Evolutionary conservation across 129 eudicot genomes (phyloP).

Genomic region (Helianthus annuus): DNA sequence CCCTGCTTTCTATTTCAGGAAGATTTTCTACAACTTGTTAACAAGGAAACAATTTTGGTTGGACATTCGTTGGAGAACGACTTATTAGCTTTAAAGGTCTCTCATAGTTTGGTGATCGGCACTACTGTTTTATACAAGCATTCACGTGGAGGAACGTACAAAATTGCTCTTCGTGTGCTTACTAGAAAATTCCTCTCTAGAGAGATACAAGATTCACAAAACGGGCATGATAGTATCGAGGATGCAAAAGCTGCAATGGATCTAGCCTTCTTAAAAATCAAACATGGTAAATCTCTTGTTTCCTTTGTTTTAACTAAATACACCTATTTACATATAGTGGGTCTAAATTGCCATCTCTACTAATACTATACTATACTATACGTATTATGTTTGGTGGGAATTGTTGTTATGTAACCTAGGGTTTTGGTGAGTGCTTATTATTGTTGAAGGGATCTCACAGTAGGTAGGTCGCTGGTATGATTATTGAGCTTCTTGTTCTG

Average conservation of each 20-base stretch:
- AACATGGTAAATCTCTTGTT: constrained; percentile 52
- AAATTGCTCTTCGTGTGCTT: constrained; percentile 88
- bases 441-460: no score
- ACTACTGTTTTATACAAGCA: constrained; percentile 85
- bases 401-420: no score
- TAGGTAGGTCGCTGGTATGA: not conserved
- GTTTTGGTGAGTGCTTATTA: no score
- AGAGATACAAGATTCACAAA: constrained; percentile 81
- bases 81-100: constrained; percentile 75
- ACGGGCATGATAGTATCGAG: constrained; percentile 93
- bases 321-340: no score
- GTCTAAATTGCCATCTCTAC: no score
- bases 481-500: not conserved
- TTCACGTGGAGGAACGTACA: constrained; percentile 84
- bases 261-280: constrained; percentile 69
- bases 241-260: constrained; percentile 98
- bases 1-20: constrained; percentile 56
- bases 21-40: constrained; percentile 65
- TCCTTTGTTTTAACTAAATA: not conserved
- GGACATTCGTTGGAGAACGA: constrained; percentile 98
- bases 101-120: constrained; percentile 81
- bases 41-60: constrained; percentile 83
- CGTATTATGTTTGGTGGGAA: not conserved
- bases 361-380: not conserved
- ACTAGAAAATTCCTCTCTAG: constrained; percentile 68